Percentiles rank a stretch among this genome's conserved stretches.
Conservation (phyloP, 2,329 filamentous ascomycete species). For the Talaromyces marneffei region DNA sequence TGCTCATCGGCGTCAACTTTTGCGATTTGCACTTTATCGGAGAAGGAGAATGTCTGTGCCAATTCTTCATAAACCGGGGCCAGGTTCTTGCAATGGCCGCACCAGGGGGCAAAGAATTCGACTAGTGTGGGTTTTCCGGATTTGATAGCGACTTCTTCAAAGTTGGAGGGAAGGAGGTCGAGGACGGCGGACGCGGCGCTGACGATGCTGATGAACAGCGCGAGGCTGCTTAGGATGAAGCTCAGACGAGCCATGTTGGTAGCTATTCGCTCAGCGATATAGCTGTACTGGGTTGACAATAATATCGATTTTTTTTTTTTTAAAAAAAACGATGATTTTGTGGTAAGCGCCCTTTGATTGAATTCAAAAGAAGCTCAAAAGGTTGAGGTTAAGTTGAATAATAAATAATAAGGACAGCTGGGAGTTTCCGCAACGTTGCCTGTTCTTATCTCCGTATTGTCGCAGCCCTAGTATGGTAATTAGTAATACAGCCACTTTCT, state of each 20-base stretch:
- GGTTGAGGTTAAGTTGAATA: neutral
- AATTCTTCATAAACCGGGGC: slow-evolving; percentile 94
- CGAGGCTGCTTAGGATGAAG: slow-evolving; percentile 43
- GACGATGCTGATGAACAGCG: slow-evolving; percentile 51
- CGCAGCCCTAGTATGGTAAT: neutral
- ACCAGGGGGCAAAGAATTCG: slow-evolving; percentile 98
- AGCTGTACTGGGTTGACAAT: neutral
- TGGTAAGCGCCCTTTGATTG: neutral
- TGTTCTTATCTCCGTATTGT: neutral
- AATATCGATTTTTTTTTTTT: neutral
- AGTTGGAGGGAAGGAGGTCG: slow-evolving; percentile 84
- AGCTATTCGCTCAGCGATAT: neutral
- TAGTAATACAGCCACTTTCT: neutral
- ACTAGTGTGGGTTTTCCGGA: slow-evolving; percentile 93
- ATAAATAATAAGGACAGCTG: slow-evolving; percentile 8
- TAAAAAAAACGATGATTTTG: neutral
- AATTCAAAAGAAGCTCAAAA: neutral
- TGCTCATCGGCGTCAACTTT: slow-evolving; percentile 95
- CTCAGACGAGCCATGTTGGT: slow-evolving; percentile 39
- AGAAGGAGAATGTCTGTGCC: slow-evolving; percentile 63
- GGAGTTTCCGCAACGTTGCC: slow-evolving; percentile 14
- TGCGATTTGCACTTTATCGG: slow-evolving; percentile 76
- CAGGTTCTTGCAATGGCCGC: slow-evolving; percentile 97
- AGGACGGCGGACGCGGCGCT: slow-evolving; percentile 64
- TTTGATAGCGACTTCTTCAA: slow-evolving; percentile 81